Conservation (phyloP, 2,329 filamentous ascomycete species). For the Chrysoporthe deuterocubensis region DNA sequence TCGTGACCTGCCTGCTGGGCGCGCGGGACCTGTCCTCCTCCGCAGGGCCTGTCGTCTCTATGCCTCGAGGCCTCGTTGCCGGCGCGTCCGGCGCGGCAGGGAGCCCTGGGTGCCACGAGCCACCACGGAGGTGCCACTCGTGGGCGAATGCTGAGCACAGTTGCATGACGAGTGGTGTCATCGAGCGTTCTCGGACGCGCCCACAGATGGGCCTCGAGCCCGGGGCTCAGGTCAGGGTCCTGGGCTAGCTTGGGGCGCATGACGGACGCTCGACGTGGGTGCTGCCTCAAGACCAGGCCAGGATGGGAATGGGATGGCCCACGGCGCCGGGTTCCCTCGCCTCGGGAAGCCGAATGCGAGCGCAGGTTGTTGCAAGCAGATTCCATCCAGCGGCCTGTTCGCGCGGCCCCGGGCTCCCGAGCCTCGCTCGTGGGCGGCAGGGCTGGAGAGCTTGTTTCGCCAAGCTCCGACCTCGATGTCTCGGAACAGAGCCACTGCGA, state of each 20-base stretch:
- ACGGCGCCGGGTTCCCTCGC: too few relatives aligned
- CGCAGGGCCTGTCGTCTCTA: not conserved
- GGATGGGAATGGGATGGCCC: not conserved
- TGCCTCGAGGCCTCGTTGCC: too few relatives aligned
- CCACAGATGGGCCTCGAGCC: not conserved
- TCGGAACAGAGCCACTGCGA: not conserved
- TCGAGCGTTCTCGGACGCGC: not conserved
- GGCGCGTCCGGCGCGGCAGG: too few relatives aligned
- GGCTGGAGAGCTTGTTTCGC: not conserved
- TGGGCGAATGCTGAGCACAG: too few relatives aligned
- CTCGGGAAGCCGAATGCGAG: not conserved
- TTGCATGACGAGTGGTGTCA: conserved; percentile 3
- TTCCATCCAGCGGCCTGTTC: not conserved
- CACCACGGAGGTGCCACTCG: too few relatives aligned
- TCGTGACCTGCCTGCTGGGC: not conserved
- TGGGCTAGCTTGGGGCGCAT: not conserved
- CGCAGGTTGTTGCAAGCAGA: not conserved
- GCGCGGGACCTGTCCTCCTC: not conserved
- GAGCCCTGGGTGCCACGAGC: too few relatives aligned
- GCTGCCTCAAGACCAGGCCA: not conserved
- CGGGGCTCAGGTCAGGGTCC: not conserved
- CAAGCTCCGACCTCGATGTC: not conserved
- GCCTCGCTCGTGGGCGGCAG: not conserved
- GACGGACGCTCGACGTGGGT: not conserved
- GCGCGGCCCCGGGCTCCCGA: not conserved